Base-by-base conservation (phyloP, 2,329 filamentous ascomycete genomes). In the Calonectria montana region DNA sequence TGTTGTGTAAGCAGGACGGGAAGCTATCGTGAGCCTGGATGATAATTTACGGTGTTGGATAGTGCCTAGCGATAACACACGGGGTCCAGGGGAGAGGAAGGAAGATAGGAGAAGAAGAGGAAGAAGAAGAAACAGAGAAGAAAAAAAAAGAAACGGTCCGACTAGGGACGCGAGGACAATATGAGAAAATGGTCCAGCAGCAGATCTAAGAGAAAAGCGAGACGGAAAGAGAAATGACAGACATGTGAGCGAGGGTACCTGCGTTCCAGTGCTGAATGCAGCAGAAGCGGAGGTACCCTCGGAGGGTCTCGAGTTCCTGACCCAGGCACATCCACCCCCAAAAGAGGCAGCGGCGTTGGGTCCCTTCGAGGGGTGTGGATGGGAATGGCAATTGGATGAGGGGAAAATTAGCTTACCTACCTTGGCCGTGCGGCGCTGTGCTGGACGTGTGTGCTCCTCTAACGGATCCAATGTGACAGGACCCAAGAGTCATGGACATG, bases 221-320 rank as follows among this genome's bases (percentile, higher is more conserved):
- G 55, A 67, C 65, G 53, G 68, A 71, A 74, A 70, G 47, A 70
- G 71, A 35, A 72, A 72, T 69, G 69, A 61, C 68, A 70, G 68
- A 71, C 76, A 79, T 79, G 77, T 77, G 77, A 78, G 75, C 59
- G 47, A 72, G 65, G 66, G 67, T 78, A 78, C 76, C 53, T 78
- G 61, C n/a, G 62, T 39, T 68, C 68, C 27, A 67, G 39, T 59
- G 57, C 68, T 61, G 65, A 71, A 73, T 72, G 62, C 69, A 69
- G 66, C 64, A 57, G 67, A 67, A 27, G 39, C 61, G 31, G 69
- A 78, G 78, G 76, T 78, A 78, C 47, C 73, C 74, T 72, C 66
- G 62, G 66, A 69, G 62, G 39, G 59, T 61, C 72, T 75, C 71
- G 75, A 78, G 74, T 67, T 76, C 64, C 75, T 65, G 73, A 72